These are phyloP conservation scores for Blastobotrys mokoenaii DNA, from an alignment of 805 yeast species.

Conservation along the genomic window DNA sequence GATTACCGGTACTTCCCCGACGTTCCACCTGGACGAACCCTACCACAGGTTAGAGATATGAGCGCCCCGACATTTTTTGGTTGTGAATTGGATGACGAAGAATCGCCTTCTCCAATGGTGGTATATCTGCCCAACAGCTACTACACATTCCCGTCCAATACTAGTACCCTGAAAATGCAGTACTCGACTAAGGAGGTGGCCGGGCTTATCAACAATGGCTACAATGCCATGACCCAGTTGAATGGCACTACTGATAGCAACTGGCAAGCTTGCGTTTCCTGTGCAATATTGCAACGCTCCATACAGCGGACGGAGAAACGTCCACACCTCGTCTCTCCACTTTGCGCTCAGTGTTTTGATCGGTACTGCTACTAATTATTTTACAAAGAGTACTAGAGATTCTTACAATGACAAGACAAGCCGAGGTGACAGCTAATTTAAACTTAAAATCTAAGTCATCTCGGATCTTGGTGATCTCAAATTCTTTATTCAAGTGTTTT, in stretches of 20 bases:
- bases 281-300: constrained; percentile 77
- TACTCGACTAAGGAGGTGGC: constrained; percentile 52
- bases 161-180: constrained; percentile 59
- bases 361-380: too few relatives aligned
- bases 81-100: constrained; percentile 41
- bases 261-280: constrained; percentile 71
- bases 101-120: constrained; percentile 53
- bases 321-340: not conserved
- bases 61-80: constrained; percentile 73
- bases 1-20: not conserved
- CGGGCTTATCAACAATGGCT: constrained; percentile 65
- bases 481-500: too few relatives aligned
- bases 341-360: too few relatives aligned
- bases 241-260: constrained; percentile 45
- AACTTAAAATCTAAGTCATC: too few relatives aligned
- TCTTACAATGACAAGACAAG: too few relatives aligned
- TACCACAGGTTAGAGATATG: constrained; percentile 11
- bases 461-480: too few relatives aligned
- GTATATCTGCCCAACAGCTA: constrained; percentile 71
- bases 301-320: constrained; percentile 53
- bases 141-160: constrained; percentile 55
- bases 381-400: too few relatives aligned
- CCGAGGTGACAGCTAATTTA: too few relatives aligned
- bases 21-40: not conserved
- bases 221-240: constrained; percentile 58